Evolutionary conservation across 768 basidiomycete species (phyloP), one percentile per base, ranked within the genome.

Genomic region (Pisolithus marmoratus): DNA sequence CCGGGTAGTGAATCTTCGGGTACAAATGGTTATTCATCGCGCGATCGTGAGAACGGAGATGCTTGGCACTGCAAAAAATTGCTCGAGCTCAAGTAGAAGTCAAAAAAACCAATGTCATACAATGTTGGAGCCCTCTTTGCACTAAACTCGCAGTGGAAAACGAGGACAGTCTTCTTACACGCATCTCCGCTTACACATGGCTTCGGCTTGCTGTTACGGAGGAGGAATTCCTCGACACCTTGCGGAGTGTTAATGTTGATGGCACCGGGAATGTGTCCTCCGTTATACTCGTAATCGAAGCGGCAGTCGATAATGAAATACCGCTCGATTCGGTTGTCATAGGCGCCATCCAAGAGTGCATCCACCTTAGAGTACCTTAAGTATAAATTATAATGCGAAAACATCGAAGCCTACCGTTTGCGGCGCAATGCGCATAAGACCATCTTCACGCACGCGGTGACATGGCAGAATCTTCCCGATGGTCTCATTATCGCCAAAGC

Each of bases 121-220:
- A 95, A 92, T 8, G 95, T 95, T 2, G 96, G 96, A 1, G 94
- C 96, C 40, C 96, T 79, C 71, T 96, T 96, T 17, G 81, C 86
- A 57, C 90, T 94, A 64, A 97, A 97, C 70, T 99, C 96, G 74
- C 96, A 99, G 64, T 99, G 96, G 77, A 99, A 98, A 43, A 99
- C 79, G 38, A 98, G 71, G 29, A 98, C 73, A 1, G 87, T 93
- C 72, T 94, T 94, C 68, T 77, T 80, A 14, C 73, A 71, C 0
- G 67, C 50, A 58, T 94, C 87, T 20, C 90, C 88, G 66, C 91
- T 94, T 38, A 81, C 74, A 31, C 84, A 85, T 5, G 87, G 81
- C 51, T 68, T 73, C 9, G 88, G 87, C 66, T 78, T 84, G 54
- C 68, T 73, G 22, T 70, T 62, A 4, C 84, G 77, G 38, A 98